Conservation (phyloP, 805 yeast species). For the Sungouiozyma intestinalis region DNA sequence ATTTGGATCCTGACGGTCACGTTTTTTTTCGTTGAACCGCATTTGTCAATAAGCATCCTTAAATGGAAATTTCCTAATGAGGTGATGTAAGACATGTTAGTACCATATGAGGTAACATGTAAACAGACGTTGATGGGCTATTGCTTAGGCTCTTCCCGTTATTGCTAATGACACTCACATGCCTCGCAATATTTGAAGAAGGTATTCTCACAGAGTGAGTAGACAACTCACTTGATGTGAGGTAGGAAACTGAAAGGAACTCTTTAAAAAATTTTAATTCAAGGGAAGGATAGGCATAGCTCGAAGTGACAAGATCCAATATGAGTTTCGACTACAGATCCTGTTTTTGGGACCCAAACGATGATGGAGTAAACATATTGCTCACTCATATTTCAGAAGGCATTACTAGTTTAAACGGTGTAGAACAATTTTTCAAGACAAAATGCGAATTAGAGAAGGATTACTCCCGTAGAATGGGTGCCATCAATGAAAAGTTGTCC, state of each 20-base stretch:
- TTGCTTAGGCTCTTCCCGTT: too few species aligned
- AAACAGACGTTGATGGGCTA: neutral
- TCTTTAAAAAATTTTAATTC: neutral
- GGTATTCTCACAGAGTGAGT: too few species aligned
- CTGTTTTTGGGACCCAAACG: constrained; percentile 29
- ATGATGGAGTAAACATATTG: constrained; percentile 23
- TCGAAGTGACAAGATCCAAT: neutral
- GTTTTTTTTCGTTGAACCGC: too few species aligned
- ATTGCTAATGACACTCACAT: too few species aligned
- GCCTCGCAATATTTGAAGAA: too few species aligned
- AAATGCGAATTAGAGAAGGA: constrained; percentile 26
- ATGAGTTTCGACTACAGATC: constrained; percentile 23
- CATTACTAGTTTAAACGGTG: constrained; percentile 17
- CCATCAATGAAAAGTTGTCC: constrained; percentile 20
- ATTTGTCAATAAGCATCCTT: too few species aligned
- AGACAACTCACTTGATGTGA: too few species aligned
- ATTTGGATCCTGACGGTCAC: too few species aligned
- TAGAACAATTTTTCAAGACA: constrained; percentile 23
- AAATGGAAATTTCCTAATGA: neutral
- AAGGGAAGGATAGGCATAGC: neutral
- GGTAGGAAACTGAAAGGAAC: too few species aligned
- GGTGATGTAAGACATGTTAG: neutral
- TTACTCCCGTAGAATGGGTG: constrained; percentile 26
- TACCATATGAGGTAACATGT: constrained; percentile 1
- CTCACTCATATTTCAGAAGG: constrained; percentile 23